Conservation (phyloP, 495 filamentous ascomycete genomes). For the Aspergillus incahuasiensis region DNA sequence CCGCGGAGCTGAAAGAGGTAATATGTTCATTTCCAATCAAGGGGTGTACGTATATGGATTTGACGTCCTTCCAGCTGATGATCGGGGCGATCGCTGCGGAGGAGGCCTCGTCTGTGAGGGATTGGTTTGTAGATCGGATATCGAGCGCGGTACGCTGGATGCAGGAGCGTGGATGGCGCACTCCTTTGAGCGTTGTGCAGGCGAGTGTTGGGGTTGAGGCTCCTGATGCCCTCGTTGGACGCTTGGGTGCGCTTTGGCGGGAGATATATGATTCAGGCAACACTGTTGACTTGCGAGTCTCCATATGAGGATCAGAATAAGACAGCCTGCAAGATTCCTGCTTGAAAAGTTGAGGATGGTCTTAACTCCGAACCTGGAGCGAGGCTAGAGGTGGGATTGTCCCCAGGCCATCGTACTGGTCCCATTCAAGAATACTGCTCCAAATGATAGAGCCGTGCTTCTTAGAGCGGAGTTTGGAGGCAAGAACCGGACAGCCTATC, state of each 20-base stretch:
- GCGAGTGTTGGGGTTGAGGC: background rate
- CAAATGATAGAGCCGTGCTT: background rate
- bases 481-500: no score
- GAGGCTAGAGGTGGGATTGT: no score
- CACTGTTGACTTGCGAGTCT: no score
- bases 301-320: no score
- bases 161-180: conserved; percentile 12
- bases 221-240: background rate
- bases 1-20: conserved; percentile 16
- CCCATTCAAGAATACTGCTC: background rate
- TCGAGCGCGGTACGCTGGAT: conserved; percentile 14
- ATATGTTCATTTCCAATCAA: conserved; percentile 14
- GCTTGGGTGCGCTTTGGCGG: background rate
- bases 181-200: background rate
- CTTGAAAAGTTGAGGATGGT: no score
- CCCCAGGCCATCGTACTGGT: background rate
- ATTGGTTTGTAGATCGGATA: conserved; percentile 22
- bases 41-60: conserved; percentile 19
- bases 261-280: background rate
- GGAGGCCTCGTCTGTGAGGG: conserved; percentile 13
- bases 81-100: conserved; percentile 22
- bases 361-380: no score
- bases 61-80: conserved; percentile 22
- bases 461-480: no score
- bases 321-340: no score